Evolutionary conservation across 805 yeast species (phyloP).

Genomic region (Lipomyces orientalis): DNA sequence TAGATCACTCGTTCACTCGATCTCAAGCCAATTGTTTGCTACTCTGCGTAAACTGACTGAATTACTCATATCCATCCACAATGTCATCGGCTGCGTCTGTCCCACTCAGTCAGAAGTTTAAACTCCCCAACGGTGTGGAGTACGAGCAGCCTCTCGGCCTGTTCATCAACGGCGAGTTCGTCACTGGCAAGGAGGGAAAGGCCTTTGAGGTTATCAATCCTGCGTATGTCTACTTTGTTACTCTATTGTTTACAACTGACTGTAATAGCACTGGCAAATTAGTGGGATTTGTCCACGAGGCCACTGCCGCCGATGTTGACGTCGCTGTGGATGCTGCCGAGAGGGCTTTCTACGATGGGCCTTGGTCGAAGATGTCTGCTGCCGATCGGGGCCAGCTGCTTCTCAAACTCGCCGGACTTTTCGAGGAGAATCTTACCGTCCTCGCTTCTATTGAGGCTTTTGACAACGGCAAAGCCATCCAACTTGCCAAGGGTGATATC

Average conservation of each 20-base stretch:
- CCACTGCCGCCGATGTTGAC: constrained; percentile 78
- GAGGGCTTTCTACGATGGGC: constrained; percentile 65
- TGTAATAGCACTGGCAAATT: constrained; percentile 55
- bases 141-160: constrained; percentile 84
- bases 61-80: constrained; percentile 62
- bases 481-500: constrained; percentile 68
- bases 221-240: constrained; percentile 18
- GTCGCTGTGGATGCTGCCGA: constrained; percentile 85
- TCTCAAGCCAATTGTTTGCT: too few species aligned
- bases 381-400: constrained; percentile 65
- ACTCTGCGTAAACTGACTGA: constrained; percentile 61
- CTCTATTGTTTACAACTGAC: constrained; percentile 45
- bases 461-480: constrained; percentile 87
- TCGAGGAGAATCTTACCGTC: constrained; percentile 72
- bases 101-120: constrained; percentile 49
- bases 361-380: constrained; percentile 78
- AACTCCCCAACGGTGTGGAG: constrained; percentile 73
- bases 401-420: constrained; percentile 73
- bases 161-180: constrained; percentile 80
- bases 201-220: constrained; percentile 61
- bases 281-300: constrained; percentile 73
- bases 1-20: too few species aligned
- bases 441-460: constrained; percentile 82
- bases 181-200: constrained; percentile 60
- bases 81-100: constrained; percentile 30